Conservation (phyloP, 257 asterid genomes). For the Jasminum sambac region DNA sequence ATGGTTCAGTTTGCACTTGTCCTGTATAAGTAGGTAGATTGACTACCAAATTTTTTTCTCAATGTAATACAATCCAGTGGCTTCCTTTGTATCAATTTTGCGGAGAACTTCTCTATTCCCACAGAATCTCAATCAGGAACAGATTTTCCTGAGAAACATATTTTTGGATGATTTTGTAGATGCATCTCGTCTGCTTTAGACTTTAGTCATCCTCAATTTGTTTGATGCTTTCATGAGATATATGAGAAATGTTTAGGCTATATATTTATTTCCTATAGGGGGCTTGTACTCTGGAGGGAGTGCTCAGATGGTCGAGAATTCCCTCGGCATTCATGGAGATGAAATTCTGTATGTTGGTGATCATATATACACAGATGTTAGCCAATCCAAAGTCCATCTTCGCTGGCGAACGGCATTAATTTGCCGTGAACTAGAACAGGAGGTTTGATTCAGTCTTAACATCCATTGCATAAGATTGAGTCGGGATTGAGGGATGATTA, state of each 20-base stretch:
- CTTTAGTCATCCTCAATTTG: neutral
- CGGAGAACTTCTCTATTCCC: neutral
- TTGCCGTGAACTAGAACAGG: constrained; percentile 89
- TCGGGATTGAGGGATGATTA: neutral
- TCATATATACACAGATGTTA: constrained; percentile 90
- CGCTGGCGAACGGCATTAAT: constrained; percentile 95
- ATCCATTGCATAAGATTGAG: constrained; percentile 10
- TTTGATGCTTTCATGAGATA: neutral
- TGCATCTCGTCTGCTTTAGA: neutral
- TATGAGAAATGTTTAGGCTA: neutral
- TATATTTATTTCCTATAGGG: constrained; percentile 43
- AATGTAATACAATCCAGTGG: neutral
- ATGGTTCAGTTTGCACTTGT: neutral
- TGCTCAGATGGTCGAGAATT: constrained; percentile 90
- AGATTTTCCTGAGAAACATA: neutral
- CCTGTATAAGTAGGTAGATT: neutral
- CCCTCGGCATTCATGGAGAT: constrained; percentile 82
- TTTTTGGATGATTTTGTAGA: neutral
- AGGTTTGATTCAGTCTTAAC: constrained; percentile 43
- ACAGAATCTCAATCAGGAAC: neutral
- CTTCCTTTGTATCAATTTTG: neutral
- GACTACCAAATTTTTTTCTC: neutral
- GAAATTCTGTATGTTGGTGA: constrained; percentile 91
- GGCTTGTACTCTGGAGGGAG: constrained; percentile 92
- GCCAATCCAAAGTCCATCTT: constrained; percentile 88